Percentiles rank a stretch among this genome's conserved stretches.
phyloP scores from a whole-genome alignment of 306 rosid species.

The Astragalus glycyphyllos region DNA sequence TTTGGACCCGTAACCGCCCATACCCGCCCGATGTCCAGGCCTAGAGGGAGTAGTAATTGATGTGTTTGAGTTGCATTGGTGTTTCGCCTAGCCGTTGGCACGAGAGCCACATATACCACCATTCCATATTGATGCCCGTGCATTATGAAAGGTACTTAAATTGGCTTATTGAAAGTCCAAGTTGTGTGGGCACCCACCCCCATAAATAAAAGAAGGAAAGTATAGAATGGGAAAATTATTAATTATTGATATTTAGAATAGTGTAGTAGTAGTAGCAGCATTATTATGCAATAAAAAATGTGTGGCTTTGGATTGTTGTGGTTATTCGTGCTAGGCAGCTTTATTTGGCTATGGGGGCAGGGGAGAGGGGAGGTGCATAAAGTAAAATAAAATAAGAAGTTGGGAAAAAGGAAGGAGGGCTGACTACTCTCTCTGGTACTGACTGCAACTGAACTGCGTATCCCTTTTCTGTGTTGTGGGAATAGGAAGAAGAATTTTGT shows the following conservation, averaged over 20 bases:
- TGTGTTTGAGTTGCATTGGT: constrained; percentile 25
- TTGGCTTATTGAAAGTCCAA: constrained; percentile 40
- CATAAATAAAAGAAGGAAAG: too few species aligned
- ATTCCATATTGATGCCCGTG: neutral
- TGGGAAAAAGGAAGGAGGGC: constrained; percentile 33
- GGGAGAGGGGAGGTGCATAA: constrained; percentile 39
- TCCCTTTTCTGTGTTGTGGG: constrained; percentile 23
- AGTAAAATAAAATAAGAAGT: constrained; percentile 38
- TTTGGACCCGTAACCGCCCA: too few species aligned
- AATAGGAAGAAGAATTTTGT: constrained; percentile 42
- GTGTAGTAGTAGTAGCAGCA: too few species aligned
- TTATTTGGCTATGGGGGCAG: constrained; percentile 54
- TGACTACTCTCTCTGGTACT: neutral
- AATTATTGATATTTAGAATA: neutral
- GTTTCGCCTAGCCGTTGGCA: constrained; percentile 32
- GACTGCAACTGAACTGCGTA: constrained; percentile 11
- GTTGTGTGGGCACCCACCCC: constrained; percentile 1
- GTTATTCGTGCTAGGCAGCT: constrained; percentile 84
- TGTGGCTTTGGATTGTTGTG: constrained; percentile 94
- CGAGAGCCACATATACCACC: neutral
- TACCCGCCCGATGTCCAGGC: too few species aligned
- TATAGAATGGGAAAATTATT: neutral
- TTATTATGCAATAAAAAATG: too few species aligned
- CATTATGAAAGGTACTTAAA: constrained; percentile 39
- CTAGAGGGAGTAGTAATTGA: constrained; percentile 1